Conservation (phyloP, 2,329 filamentous ascomycete species). For the Diaporthe nobilis region DNA sequence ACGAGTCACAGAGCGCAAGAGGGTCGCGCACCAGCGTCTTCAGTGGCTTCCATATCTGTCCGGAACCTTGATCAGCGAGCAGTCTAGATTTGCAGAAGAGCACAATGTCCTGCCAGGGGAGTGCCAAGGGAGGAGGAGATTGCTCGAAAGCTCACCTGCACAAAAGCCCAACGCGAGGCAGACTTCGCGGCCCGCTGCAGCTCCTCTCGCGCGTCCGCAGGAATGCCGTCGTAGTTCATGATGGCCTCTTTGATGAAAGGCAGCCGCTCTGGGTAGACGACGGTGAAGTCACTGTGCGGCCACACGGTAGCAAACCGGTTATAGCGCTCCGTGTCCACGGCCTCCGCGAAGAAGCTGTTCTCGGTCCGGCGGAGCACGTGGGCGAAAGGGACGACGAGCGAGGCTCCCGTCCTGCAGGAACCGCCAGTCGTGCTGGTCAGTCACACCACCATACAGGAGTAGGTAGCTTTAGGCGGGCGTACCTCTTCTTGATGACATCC, state of each 20-base stretch:
- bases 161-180: slow-evolving; percentile 29
- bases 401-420: slow-evolving; percentile 26
- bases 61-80: no score
- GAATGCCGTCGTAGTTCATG: slow-evolving; percentile 59
- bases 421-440: not conserved
- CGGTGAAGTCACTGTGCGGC: slow-evolving; percentile 66
- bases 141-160: not conserved
- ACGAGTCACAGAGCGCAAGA: slow-evolving; percentile 56
- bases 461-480: not conserved
- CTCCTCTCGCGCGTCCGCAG: slow-evolving; percentile 56
- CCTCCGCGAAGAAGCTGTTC: slow-evolving; percentile 11
- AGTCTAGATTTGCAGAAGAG: not conserved
- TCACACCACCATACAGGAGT: not conserved
- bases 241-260: slow-evolving; percentile 7
- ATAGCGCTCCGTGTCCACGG: slow-evolving; percentile 60
- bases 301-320: slow-evolving; percentile 41
- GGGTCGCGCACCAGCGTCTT: slow-evolving; percentile 60
- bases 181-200: slow-evolving; percentile 54
- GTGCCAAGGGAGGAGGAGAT: not conserved
- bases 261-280: slow-evolving; percentile 6
- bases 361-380: slow-evolving; percentile 30
- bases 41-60: slow-evolving; percentile 60
- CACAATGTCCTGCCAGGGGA: not conserved
- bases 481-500: slow-evolving; percentile 22
- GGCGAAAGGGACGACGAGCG: slow-evolving; percentile 30